A percentile compares a stretch with the other conserved stretches of the same genome.
These are phyloP conservation scores for Crithidia bombi DNA, from an alignment of 208 protist species.

Conservation along the genomic window DNA sequence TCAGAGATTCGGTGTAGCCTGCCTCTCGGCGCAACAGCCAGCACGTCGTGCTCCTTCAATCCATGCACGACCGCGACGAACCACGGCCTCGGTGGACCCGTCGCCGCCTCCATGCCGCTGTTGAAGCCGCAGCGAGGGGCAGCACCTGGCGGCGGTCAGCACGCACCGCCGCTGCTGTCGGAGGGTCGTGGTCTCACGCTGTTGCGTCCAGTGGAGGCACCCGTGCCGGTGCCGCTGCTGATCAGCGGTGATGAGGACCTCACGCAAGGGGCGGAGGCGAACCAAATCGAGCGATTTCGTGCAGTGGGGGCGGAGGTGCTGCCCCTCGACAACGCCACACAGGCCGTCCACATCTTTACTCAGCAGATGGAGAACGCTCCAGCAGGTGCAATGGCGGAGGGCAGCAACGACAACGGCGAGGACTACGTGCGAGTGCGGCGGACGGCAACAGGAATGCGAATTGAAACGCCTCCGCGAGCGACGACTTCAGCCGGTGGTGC, in stretches of 20 bases:
- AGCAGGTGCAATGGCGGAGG: not conserved
- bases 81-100: slow-evolving; percentile 1
- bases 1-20: slow-evolving; percentile 24
- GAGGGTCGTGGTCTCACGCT: not conserved
- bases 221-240: slow-evolving; percentile 16
- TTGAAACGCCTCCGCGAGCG: not conserved
- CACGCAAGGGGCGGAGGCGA: not conserved
- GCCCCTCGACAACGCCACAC: slow-evolving; percentile 24
- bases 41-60: not conserved
- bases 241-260: not conserved
- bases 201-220: slow-evolving; percentile 4
- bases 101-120: slow-evolving; percentile 20
- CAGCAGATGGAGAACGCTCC: slow-evolving; percentile 13
- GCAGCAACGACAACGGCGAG: not conserved
- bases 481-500: not conserved
- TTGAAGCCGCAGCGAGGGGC: slow-evolving; percentile 8
- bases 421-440: slow-evolving; percentile 16
- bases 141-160: not conserved
- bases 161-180: not conserved
- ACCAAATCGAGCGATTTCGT: slow-evolving; percentile 28
- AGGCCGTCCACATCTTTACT: slow-evolving; percentile 33
- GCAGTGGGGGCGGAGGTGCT: slow-evolving; percentile 35
- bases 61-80: not conserved
- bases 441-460: not conserved
- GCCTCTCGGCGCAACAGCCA: not conserved